Evolutionary conservation across 768 basidiomycete species (phyloP).

Genomic region (Lentinula sp.): DNA sequence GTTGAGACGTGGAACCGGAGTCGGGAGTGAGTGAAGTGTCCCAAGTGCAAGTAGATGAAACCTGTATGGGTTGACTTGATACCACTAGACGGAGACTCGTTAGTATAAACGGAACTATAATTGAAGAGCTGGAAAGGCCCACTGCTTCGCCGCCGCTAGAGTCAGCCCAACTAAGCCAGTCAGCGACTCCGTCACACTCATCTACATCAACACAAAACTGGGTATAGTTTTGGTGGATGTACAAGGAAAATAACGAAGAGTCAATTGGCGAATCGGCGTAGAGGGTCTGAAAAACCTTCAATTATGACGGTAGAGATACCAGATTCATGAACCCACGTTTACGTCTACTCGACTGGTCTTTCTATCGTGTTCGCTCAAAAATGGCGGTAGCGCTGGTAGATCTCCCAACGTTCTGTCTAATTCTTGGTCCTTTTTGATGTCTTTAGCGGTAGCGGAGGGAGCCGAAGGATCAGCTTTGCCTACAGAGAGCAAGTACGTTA

Average conservation of each 20-base stretch:
- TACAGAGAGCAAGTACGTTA: conserved; percentile 18
- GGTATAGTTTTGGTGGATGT: conserved; percentile 91
- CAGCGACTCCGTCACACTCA: conserved; percentile 61
- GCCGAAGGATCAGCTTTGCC: conserved; percentile 70
- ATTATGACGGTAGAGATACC: background rate
- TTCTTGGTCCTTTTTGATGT: conserved; percentile 53
- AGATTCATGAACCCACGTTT: conserved; percentile 43
- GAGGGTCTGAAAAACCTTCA: conserved; percentile 39
- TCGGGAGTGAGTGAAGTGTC: conserved; percentile 80
- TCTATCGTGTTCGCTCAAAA: conserved; percentile 56
- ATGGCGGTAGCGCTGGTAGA: conserved; percentile 49
- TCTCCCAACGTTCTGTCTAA: conserved; percentile 50
- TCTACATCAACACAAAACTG: conserved; percentile 79
- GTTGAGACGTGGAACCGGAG: conserved; percentile 69
- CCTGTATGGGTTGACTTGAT: conserved; percentile 71
- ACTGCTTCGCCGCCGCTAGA: conserved; percentile 60
- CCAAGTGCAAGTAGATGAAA: conserved; percentile 82
- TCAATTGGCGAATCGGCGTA: conserved; percentile 89
- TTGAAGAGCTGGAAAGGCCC: conserved; percentile 14
- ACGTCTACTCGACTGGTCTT: conserved; percentile 69
- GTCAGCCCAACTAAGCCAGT: conserved; percentile 76
- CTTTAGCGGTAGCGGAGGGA: conserved; percentile 51
- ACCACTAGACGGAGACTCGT: conserved; percentile 36
- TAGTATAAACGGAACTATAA: background rate
- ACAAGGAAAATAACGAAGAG: conserved; percentile 80